Conservation (phyloP, 1,284 basidiomycete genomes). For the Cryptococcus sp. region DNA sequence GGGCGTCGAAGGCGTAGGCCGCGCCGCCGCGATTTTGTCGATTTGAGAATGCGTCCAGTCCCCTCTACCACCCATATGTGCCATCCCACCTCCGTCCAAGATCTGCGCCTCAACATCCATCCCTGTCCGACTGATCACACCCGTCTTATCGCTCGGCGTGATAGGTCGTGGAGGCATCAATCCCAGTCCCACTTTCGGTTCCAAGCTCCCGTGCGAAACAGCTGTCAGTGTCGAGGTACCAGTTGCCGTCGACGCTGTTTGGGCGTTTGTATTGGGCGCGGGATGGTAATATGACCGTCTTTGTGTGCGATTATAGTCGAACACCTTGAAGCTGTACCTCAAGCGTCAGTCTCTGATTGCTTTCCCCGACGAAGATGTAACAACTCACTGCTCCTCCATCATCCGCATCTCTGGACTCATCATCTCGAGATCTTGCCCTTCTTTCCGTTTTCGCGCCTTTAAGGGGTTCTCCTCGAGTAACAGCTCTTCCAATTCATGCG, state of each 20-base stretch:
- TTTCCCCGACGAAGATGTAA: neutral
- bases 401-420: constrained; percentile 88
- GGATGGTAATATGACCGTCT: constrained; percentile 51
- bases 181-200: neutral
- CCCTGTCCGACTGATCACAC: constrained; percentile 45
- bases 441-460: constrained; percentile 90
- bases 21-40: constrained; percentile 2
- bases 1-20: constrained; percentile 15
- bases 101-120: constrained; percentile 53
- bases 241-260: constrained; percentile 30
- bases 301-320: constrained; percentile 50
- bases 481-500: constrained; percentile 94
- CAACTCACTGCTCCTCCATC: constrained; percentile 94
- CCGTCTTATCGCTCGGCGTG: constrained; percentile 41
- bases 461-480: constrained; percentile 95
- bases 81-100: constrained; percentile 53
- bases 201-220: constrained; percentile 10
- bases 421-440: constrained; percentile 79
- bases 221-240: constrained; percentile 11
- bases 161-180: constrained; percentile 22
- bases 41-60: constrained; percentile 14
- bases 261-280: constrained; percentile 19
- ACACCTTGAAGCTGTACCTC: constrained; percentile 49
- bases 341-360: neutral
- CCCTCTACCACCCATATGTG: constrained; percentile 39